Percentiles rank a stretch among this genome's conserved stretches.
Conservation (phyloP, 73 alveolate genomes). For the Stentor coeruleus region DNA sequence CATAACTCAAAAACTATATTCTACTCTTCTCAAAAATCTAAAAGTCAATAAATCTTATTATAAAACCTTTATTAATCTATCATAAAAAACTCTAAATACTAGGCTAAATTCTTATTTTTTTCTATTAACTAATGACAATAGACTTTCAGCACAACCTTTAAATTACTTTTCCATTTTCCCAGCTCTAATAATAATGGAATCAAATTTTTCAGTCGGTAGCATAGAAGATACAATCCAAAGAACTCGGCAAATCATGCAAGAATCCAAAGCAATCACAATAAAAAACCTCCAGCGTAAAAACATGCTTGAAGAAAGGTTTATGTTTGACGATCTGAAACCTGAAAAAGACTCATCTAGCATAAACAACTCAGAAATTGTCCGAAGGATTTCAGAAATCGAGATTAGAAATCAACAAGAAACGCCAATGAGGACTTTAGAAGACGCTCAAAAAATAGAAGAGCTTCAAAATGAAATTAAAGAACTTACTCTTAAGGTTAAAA, state of each 20-base stretch:
- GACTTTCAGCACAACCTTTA: too few relatives aligned
- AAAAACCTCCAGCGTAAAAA: neutral
- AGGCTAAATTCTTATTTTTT: too few relatives aligned
- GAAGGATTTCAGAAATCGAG: constrained; percentile 1
- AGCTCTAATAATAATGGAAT: too few relatives aligned
- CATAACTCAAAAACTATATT: too few relatives aligned
- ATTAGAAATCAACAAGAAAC: neutral
- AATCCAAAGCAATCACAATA: neutral
- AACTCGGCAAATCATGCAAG: neutral
- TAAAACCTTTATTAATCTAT: too few relatives aligned
- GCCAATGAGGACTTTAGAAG: neutral
- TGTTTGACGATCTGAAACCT: neutral
- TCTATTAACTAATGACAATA: too few relatives aligned
- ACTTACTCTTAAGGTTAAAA: neutral
- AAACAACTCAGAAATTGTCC: neutral
- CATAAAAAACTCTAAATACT: too few relatives aligned
- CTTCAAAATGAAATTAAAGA: neutral
- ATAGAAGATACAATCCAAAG: neutral
- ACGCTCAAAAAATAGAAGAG: neutral
- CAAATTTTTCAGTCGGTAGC: too few relatives aligned
- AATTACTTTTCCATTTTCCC: too few relatives aligned
- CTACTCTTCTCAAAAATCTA: too few relatives aligned
- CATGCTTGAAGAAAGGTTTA: neutral
- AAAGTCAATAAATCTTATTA: too few relatives aligned
- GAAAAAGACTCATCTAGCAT: neutral